Conservation (phyloP, 2,329 filamentous ascomycete species). For the Westerdykella aurantiaca region DNA sequence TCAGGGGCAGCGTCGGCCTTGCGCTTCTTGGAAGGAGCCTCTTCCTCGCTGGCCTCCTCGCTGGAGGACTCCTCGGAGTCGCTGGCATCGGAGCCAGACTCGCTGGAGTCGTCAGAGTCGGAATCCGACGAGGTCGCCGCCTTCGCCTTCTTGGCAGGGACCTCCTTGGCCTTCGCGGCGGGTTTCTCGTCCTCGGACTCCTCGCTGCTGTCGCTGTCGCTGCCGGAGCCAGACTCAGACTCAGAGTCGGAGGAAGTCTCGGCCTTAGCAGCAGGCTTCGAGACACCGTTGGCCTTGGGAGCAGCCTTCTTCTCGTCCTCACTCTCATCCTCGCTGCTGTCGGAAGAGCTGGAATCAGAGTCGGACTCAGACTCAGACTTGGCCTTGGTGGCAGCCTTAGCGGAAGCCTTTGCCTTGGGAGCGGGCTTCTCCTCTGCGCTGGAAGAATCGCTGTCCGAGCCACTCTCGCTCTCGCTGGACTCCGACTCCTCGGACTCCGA, state of each 20-base stretch:
- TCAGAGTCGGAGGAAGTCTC: slow-evolving; percentile 20
- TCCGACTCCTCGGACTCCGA: slow-evolving; percentile 27
- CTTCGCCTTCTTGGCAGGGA: too few relatives aligned
- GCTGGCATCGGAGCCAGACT: slow-evolving; percentile 19
- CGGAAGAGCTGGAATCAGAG: slow-evolving; percentile 16
- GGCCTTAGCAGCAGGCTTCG: slow-evolving; percentile 19
- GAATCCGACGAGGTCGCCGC: too few relatives aligned
- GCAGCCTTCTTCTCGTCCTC: slow-evolving; percentile 22
- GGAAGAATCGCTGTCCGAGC: slow-evolving; percentile 29
- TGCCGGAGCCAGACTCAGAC: slow-evolving; percentile 27
- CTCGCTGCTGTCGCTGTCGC: slow-evolving; percentile 15
- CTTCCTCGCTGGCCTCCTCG: slow-evolving; percentile 28
- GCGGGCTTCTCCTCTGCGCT: slow-evolving; percentile 31
- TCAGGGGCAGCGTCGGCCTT: slow-evolving; percentile 54
- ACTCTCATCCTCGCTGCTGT: slow-evolving; percentile 27
- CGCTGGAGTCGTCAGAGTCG: slow-evolving; percentile 32
- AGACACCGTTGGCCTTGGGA: slow-evolving; percentile 18
- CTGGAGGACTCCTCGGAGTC: slow-evolving; percentile 16
- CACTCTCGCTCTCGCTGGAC: slow-evolving; percentile 31
- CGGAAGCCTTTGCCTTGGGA: slow-evolving; percentile 30
- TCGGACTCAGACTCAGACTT: slow-evolving; percentile 36
- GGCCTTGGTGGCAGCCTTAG: slow-evolving; percentile 31
- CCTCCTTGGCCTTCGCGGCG: slow-evolving; percentile 16
- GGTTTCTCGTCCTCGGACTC: slow-evolving; percentile 18
- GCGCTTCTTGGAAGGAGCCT: slow-evolving; percentile 57